A percentile compares a stretch with the other conserved stretches of the same genome.
These are phyloP conservation scores for Cudoniella acicularis DNA, from an alignment of 495 filamentous ascomycete species.

Conservation along the genomic window DNA sequence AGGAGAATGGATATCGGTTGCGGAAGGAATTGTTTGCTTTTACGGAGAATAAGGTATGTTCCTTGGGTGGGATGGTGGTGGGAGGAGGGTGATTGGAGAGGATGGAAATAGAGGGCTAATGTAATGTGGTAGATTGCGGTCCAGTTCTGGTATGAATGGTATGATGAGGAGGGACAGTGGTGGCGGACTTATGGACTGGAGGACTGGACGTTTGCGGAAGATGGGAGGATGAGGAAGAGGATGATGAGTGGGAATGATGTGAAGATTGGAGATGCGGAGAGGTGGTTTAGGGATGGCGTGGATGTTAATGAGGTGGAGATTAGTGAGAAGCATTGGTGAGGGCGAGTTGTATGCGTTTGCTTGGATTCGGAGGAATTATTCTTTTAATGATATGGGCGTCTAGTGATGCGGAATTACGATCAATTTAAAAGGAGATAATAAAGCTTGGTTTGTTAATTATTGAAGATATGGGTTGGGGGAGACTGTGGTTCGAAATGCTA, in stretches of 20 bases:
- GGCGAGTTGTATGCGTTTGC: no score
- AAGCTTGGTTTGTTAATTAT: no score
- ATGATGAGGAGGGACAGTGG: conserved; percentile 73
- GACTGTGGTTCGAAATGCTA: no score
- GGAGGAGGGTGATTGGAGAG: background rate
- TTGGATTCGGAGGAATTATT: no score
- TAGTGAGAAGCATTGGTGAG: conserved; percentile 70
- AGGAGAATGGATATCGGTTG: conserved; percentile 69
- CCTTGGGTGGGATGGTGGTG: background rate
- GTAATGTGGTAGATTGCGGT: conserved; percentile 60
- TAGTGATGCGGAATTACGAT: no score
- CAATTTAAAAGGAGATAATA: no score
- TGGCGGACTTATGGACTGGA: conserved; percentile 88
- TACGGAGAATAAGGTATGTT: conserved; percentile 51
- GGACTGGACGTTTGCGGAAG: conserved; percentile 83
- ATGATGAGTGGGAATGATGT: conserved; percentile 93
- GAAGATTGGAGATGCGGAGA: conserved; percentile 55
- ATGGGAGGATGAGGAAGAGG: conserved; percentile 80
- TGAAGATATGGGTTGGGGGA: no score
- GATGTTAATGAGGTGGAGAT: conserved; percentile 74
- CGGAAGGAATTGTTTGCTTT: conserved; percentile 88
- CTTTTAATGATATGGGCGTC: no score
- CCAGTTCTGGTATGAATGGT: conserved; percentile 92
- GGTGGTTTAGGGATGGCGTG: conserved; percentile 68
- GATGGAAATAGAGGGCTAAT: background rate